Evolutionary conservation across 2,329 filamentous ascomycete species (phyloP), one percentile per base, ranked within the genome.

Genomic region (Biscogniauxia sp.): DNA sequence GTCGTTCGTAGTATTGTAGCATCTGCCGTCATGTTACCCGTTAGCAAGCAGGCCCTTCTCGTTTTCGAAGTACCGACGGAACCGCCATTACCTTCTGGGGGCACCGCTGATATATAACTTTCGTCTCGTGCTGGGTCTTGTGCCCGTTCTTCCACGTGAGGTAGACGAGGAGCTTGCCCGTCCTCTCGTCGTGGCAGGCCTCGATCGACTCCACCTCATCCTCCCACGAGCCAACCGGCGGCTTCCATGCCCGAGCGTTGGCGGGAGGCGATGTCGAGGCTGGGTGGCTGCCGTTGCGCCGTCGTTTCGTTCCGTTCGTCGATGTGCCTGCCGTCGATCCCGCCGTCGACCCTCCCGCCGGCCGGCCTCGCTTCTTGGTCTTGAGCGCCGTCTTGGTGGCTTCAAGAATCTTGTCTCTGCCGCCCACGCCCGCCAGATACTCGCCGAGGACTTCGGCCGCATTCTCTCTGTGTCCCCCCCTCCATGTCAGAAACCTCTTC

Each of bases 221-320:
- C 66, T 95, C 91, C 91, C 91, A 95, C 32, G 83, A 88, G 7
- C 91, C 91, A 1, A 83, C 80, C 0, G 91, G 91, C 1, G 89
- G 88, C 59, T 82, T 84, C 84, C 89, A 92, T 4, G 72, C 69
- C 58, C 76, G 78, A 2, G 72, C 72, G 26, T 77, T 78, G 1
- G 76, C 75, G 0, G 85, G 82, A 0, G 84, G 79, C 8, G 81
- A 80, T 15, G 77, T 70, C 1, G 80, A 78, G 2, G 69, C 72
- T 0, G 84, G 84, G 64, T 88, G 80, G 55, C 79, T 74, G 54
- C 78, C 80, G 71, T 80, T 79, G 64, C 77, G 80, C 60, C 78
- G 77, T 15, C 81, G 77, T 68, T 86, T 86, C 8, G 71, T 64
- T n/a, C 70, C 72, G 9, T 74, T 74, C 4, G 72, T 72, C 0